Evolutionary conservation across 2,329 filamentous ascomycete species (phyloP), one percentile per base, ranked within the genome.

Genomic region (Xylaria sp.): DNA sequence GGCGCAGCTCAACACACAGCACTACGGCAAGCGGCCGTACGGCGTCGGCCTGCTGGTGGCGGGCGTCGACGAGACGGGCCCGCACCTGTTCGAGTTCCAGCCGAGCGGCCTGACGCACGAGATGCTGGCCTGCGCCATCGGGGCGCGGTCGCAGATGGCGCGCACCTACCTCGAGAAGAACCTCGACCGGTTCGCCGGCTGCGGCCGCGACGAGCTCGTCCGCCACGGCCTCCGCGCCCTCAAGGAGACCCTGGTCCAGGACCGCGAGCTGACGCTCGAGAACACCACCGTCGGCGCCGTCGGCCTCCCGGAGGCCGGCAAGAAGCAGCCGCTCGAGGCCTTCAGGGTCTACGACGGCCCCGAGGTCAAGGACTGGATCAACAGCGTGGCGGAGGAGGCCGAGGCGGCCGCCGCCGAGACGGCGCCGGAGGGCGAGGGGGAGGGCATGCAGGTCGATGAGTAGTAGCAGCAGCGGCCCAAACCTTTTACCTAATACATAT

Each of bases 11-110:
- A 97, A 97, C 82, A 99, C 94, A 41, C 94, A 99, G 78, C 88
- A 96, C 71, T 97, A 97, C 79, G 93, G 93, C 71, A 93, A 91
- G 78, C 88, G 94, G 66, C 93, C 93, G 13, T 99, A 99, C 76
- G 93, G 93, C 69, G 93, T 99, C 6, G 93, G 94, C 11, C 80
- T 97, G 60, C 81, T 99, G 56, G 89, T 97, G 48, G 92, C 92
- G 1, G 94, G 94, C 61, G 91, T 97, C 49, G 94, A 99, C 73
- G 91, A 96, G 69, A 87, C 88, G 44, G 94, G 94, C 22, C 92
- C 94, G 38, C 94, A 99, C 77, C 84, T 99, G 60, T 99, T 96
- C 77, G 94, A 99, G 77, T 99, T 99, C 82, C 93, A 97, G 78
- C 94, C 94, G 9, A 91, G 86, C 50, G 94, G 94, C 44, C 89